A percentile compares a stretch with the other conserved stretches of the same genome.
Conservation (phyloP, 164 flowering plant genomes). For the Hamamelis virginiana region DNA sequence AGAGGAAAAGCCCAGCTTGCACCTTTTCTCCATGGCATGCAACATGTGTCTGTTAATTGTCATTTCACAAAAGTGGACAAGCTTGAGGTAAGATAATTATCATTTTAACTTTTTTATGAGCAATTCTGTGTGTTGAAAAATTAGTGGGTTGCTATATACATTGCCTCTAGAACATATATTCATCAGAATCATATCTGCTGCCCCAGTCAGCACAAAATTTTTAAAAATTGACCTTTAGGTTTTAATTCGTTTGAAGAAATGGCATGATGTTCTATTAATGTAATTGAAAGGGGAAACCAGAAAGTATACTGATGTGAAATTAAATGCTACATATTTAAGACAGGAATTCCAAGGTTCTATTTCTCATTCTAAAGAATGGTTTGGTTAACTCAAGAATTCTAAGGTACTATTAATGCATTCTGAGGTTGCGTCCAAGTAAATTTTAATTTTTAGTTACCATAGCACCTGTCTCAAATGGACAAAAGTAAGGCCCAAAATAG, state of each 20-base stretch:
- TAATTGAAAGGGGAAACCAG: background rate
- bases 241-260: background rate
- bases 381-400: background rate
- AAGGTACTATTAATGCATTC: too few relatives aligned
- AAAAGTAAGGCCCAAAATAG: too few relatives aligned
- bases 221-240: background rate
- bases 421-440: too few relatives aligned
- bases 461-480: too few relatives aligned
- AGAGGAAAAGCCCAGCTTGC: constrained; percentile 65
- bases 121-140: background rate
- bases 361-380: background rate
- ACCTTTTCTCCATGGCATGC: constrained; percentile 66
- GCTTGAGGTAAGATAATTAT: constrained; percentile 51
- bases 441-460: too few relatives aligned
- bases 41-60: constrained; percentile 71
- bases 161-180: background rate
- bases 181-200: background rate
- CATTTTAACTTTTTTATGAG: background rate
- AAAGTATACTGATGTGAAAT: background rate
- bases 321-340: too few relatives aligned
- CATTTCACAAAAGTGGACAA: constrained; percentile 71
- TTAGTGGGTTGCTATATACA: background rate
- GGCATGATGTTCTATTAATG: background rate
- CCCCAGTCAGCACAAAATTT: background rate
- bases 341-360: background rate